These are phyloP conservation scores for Bisporella sp. DNA, from an alignment of 2,329 filamentous ascomycete genomes.

Conservation along the genomic window DNA sequence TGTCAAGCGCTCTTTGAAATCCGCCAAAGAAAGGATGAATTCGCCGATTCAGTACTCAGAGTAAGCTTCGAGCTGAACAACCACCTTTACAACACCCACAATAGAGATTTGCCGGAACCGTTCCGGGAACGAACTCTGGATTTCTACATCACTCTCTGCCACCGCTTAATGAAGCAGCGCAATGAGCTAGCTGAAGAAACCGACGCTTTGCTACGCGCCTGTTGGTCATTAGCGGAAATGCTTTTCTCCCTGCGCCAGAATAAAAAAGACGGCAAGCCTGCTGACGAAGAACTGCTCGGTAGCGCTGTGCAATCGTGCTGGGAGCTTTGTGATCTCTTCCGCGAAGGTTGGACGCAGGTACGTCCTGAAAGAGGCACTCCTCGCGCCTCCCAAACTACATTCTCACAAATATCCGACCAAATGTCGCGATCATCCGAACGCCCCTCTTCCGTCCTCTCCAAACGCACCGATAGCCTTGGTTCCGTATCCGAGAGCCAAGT, in stretches of 20 bases:
- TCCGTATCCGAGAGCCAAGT: slow-evolving; percentile 39
- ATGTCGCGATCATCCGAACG: slow-evolving; percentile 29
- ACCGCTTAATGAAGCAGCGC: slow-evolving; percentile 92
- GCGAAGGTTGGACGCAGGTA: slow-evolving; percentile 85
- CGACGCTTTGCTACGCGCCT: slow-evolving; percentile 75
- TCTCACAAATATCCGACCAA: slow-evolving; percentile 51
- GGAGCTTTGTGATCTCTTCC: slow-evolving; percentile 90
- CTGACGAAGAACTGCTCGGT: slow-evolving; percentile 78
- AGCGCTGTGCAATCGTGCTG: slow-evolving; percentile 90
- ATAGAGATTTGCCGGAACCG: slow-evolving; percentile 73
- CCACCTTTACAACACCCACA: slow-evolving; percentile 88
- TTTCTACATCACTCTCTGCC: slow-evolving; percentile 90
- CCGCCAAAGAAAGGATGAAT: slow-evolving; percentile 68
- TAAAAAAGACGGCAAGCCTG: slow-evolving; percentile 61
- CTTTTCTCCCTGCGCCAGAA: slow-evolving; percentile 85
- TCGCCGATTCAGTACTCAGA: slow-evolving; percentile 76
- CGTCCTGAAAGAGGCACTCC: slow-evolving; percentile 82
- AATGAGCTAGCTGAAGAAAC: slow-evolving; percentile 73
- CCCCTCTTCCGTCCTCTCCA: slow-evolving; percentile 23
- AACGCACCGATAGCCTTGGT: slow-evolving; percentile 37
- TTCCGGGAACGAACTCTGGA: slow-evolving; percentile 88
- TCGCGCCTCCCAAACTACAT: slow-evolving; percentile 69
- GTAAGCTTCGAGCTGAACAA: slow-evolving; percentile 96
- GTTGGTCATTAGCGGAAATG: slow-evolving; percentile 89
- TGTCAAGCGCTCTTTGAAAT: slow-evolving; percentile 89